Percentiles rank a stretch among this genome's conserved stretches.
Conservation (phyloP, 768 basidiomycete species). For the Rhodotorula diobovata region DNA sequence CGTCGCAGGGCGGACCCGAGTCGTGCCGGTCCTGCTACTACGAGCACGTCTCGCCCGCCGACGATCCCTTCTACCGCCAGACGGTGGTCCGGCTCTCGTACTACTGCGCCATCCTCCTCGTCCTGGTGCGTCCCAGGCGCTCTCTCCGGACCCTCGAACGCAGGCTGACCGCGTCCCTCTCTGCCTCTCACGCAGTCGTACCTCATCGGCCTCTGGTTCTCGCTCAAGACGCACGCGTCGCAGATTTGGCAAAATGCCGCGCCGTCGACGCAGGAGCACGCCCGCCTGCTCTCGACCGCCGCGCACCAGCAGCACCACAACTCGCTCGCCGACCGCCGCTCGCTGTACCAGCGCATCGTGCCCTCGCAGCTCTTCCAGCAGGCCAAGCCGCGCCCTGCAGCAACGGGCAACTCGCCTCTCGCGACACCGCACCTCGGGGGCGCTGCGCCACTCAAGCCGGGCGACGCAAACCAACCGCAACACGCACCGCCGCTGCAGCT, state of each 20-base stretch:
- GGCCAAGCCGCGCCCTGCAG: neutral
- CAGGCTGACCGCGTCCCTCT: constrained; percentile 15
- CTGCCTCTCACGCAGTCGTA: constrained; percentile 64
- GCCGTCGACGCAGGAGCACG: constrained; percentile 25
- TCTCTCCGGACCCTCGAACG: too few species aligned
- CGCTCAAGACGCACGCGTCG: constrained; percentile 90
- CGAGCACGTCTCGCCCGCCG: constrained; percentile 83
- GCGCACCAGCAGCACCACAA: neutral
- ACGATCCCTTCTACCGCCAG: constrained; percentile 93
- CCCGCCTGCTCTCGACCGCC: constrained; percentile 11
- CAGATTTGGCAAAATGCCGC: constrained; percentile 91
- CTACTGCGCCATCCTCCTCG: constrained; percentile 80
- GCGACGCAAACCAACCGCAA: neutral
- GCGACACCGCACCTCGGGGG: neutral
- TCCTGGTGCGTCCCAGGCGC: constrained; percentile 63
- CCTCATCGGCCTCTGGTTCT: constrained; percentile 96
- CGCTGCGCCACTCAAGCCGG: neutral
- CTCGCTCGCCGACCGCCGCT: constrained; percentile 10
- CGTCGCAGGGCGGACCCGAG: constrained; percentile 44
- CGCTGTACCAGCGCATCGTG: constrained; percentile 34
- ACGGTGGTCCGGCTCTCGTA: constrained; percentile 95
- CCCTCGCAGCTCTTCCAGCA: constrained; percentile 63
- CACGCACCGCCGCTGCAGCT: constrained; percentile 14
- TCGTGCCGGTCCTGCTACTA: constrained; percentile 88
- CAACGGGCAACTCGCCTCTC: constrained; percentile 9